Base-by-base conservation (phyloP, 2,329 filamentous ascomycete species). In the Fusarium protoensiforme region DNA sequence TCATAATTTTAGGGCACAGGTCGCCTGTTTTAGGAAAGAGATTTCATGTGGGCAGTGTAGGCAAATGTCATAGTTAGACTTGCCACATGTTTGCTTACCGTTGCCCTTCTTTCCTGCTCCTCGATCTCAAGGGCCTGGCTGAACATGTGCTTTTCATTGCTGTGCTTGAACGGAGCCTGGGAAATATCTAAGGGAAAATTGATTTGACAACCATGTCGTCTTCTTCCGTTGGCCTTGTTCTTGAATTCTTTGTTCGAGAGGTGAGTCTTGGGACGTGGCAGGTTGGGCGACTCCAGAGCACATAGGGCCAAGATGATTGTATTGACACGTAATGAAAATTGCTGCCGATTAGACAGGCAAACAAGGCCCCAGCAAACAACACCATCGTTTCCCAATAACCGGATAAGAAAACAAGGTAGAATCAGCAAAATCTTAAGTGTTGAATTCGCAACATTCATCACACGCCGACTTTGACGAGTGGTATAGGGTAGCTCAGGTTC, bases 401-500 rank as follows among this genome's bases (percentile, higher is more conserved):
- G 2, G 1, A 24, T 10, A 41, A 46, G 8, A 5, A 22, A 16
- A 4, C 13, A 43, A 22, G 3, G 7, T 13, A 41, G n/a, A 41
- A 13, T 20, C 38, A 20, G 10, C 5, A 20, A 13, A 22, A 16
- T 41, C 3, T 41, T 41, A 41, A 22, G 11, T 3, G 39, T 14
- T 22, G 7, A 8, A 41, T 14, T 41, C 39, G 6, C 7, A 41
- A 41, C 20, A 22, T 22, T 16, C 41, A 43, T 22, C 39, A 16
- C 16, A 46, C 4, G 8, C 9, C 11, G 7, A 46, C 14, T 36
- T n/a, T 36, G 8, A 22, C 14, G 16, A 16, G 62, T 46, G 43
- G 60, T 72, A 36, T 7, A 72, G 70, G 70, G 70, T 72, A 72
- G 29, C 24, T 24, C 6, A 33, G 48, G 36, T 41, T 35, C 71